Percentiles rank a stretch among this genome's conserved stretches.
Conservation (phyloP, 371 early-diverging fungal species). For the Mucor mucedo region DNA sequence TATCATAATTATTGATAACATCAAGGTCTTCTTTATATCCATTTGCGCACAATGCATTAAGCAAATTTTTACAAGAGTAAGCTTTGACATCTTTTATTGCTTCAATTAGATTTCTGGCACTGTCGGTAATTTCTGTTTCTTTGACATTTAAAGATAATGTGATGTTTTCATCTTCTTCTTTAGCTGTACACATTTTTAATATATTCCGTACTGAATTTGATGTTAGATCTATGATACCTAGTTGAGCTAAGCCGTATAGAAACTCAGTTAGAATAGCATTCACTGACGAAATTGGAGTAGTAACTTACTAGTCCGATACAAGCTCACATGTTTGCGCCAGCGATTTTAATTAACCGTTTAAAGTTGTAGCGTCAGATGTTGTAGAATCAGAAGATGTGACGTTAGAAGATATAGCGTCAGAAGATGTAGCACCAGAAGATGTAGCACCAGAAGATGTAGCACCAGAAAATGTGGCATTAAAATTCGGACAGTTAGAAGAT, state of each 20-base stretch:
- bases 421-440: background rate
- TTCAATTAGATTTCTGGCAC: slow-evolving; percentile 10
- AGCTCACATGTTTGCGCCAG: slow-evolving; percentile 16
- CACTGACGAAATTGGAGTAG: slow-evolving; percentile 11
- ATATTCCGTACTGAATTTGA: slow-evolving; percentile 11
- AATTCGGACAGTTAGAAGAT: background rate
- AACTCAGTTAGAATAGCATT: slow-evolving; percentile 12
- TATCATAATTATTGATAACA: slow-evolving; percentile 11
- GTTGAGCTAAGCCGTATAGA: slow-evolving; percentile 19
- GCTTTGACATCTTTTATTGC: slow-evolving; percentile 12
- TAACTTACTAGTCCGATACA: slow-evolving; percentile 21
- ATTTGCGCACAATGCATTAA: slow-evolving; percentile 10
- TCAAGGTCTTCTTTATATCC: slow-evolving; percentile 15
- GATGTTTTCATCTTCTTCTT: slow-evolving; percentile 13
- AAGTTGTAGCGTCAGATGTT: too few relatives aligned
- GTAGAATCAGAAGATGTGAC: too few relatives aligned
- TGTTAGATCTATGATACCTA: slow-evolving; percentile 16
- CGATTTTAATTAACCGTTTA: background rate
- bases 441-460: slow-evolving; percentile 16
- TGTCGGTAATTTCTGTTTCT: slow-evolving; percentile 7
- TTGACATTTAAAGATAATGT: slow-evolving; percentile 6
- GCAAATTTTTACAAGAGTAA: slow-evolving; percentile 16
- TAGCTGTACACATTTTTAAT: slow-evolving; percentile 11
- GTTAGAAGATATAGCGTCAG: background rate
- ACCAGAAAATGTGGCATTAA: slow-evolving; percentile 8